Evolutionary conservation across 2,329 filamentous ascomycete genomes (phyloP).

Genomic region (Sporothrix pallida): DNA sequence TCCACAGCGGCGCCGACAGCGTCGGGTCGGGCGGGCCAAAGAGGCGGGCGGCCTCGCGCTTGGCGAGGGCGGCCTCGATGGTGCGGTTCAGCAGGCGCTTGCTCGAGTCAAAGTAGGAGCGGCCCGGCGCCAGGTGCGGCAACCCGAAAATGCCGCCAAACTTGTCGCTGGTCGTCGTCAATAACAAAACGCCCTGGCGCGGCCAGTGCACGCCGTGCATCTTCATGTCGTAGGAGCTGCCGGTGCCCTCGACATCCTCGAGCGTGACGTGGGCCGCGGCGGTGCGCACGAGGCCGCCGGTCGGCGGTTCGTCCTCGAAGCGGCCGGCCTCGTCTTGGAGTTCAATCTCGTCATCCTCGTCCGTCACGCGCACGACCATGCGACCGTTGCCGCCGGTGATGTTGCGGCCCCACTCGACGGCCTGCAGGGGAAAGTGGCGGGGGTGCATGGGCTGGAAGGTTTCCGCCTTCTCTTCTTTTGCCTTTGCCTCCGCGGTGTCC

Average conservation of each 20-base stretch:
- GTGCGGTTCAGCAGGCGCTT: constrained; percentile 74
- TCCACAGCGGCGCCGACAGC: constrained; percentile 70
- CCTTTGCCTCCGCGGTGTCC: not conserved
- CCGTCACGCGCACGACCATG: constrained; percentile 71
- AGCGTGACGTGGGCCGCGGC: constrained; percentile 73
- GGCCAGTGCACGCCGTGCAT: constrained; percentile 88
- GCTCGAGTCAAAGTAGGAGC: constrained; percentile 63
- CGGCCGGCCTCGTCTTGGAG: constrained; percentile 48
- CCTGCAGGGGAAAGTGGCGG: constrained; percentile 3
- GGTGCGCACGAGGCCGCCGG: constrained; percentile 67
- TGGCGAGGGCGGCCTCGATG: constrained; percentile 69
- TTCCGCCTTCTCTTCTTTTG: not conserved
- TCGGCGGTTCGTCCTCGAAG: constrained; percentile 44
- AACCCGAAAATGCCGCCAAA: constrained; percentile 90
- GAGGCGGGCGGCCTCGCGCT: constrained; percentile 63
- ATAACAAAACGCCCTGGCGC: constrained; percentile 75
- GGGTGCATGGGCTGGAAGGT: not conserved
- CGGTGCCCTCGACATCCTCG: constrained; percentile 71
- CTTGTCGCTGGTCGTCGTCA: constrained; percentile 92
- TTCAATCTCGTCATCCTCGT: constrained; percentile 50
- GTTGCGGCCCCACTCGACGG: constrained; percentile 74
- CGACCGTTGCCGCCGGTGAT: constrained; percentile 75
- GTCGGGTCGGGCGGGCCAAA: constrained; percentile 64
- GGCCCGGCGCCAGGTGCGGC: constrained; percentile 75
- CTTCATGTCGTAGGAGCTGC: constrained; percentile 78